phyloP scores from a whole-genome alignment of 495 filamentous ascomycete species.

The Penicillium silybi region DNA sequence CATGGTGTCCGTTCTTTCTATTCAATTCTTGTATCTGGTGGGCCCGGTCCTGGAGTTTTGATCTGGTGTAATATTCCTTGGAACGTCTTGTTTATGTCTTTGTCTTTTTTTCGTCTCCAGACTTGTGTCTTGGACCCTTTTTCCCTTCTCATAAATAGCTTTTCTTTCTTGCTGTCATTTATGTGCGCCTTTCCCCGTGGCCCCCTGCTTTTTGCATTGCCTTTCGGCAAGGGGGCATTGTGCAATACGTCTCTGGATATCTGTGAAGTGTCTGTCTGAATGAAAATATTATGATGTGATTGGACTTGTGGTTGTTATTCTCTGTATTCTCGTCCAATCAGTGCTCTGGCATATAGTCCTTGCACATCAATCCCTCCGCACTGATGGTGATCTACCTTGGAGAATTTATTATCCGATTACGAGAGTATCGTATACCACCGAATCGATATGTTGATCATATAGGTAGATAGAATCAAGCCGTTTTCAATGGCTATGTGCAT shows the following conservation, averaged over 20 bases:
- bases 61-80: constrained; percentile 23
- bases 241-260: constrained; percentile 8
- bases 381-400: not conserved
- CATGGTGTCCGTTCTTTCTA: constrained; percentile 22
- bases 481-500: not conserved
- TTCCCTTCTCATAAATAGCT: constrained; percentile 12
- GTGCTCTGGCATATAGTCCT: not conserved
- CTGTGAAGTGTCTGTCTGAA: not conserved
- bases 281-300: not conserved
- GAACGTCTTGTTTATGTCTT: constrained; percentile 1
- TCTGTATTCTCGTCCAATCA: not conserved
- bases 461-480: not conserved
- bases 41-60: constrained; percentile 19
- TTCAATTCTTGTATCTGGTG: constrained; percentile 9
- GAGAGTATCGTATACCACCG: too few relatives aligned
- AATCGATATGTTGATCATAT: too few relatives aligned
- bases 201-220: constrained; percentile 3
- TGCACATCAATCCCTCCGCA: not conserved
- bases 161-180: constrained; percentile 12
- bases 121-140: not conserved
- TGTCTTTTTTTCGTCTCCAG: constrained; percentile 7
- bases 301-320: not conserved
- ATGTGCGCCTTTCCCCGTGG: constrained; percentile 1
- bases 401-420: not conserved
- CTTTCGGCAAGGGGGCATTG: constrained; percentile 4